Conservation (phyloP, 164 flowering plant species). For the Amborella trichopoda region DNA sequence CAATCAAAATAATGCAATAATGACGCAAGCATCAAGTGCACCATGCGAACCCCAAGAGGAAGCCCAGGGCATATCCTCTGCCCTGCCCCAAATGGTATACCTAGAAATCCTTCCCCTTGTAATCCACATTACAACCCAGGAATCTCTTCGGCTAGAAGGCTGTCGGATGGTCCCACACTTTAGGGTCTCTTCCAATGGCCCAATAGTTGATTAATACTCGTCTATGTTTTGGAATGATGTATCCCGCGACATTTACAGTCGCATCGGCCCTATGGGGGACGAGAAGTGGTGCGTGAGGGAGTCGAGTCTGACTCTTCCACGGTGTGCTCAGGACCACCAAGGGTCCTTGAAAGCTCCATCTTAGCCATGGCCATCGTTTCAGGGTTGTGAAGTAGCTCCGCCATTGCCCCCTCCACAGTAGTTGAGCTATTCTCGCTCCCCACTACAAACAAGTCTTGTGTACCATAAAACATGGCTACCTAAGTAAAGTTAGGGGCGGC, state of each 20-base stretch:
- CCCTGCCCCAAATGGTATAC: conserved; percentile 4
- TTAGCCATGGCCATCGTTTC: no score
- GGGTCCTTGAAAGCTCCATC: no score
- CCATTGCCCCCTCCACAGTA: no score
- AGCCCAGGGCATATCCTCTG: conserved; percentile 6
- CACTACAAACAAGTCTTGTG: no score
- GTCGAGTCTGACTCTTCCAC: conserved; percentile 1
- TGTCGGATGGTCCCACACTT: not conserved
- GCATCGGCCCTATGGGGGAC: not conserved
- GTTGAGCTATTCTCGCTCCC: no score
- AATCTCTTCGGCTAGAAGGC: conserved; percentile 5
- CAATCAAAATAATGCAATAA: conserved; percentile 4
- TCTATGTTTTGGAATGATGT: not conserved
- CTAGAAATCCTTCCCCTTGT: not conserved
- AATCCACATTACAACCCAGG: not conserved
- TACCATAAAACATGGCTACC: no score
- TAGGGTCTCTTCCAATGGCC: conserved; percentile 3
- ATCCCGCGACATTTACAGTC: not conserved
- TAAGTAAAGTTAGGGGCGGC: no score
- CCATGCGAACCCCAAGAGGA: conserved; percentile 2
- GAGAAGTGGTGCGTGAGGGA: conserved; percentile 3
- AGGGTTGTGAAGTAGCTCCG: no score
- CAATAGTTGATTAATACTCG: conserved; percentile 1
- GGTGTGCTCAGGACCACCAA: no score
- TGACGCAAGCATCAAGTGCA: conserved; percentile 5